These are phyloP conservation scores for Eucalyptus cloeziana DNA, from an alignment of 345 rosid genomes.

Conservation along the genomic window DNA sequence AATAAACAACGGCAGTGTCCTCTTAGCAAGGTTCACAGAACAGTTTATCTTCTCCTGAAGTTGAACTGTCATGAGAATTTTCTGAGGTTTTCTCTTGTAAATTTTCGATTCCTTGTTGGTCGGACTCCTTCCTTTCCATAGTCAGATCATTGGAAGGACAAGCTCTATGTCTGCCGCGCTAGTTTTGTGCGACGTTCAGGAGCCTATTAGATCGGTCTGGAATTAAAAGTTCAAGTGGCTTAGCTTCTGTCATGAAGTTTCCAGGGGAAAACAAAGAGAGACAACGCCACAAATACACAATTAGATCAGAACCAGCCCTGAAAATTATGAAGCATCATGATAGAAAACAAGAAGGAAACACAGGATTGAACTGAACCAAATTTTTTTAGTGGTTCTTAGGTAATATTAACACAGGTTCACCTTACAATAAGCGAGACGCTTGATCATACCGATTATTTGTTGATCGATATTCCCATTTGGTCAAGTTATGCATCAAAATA, in stretches of 20 bases:
- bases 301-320: neutral
- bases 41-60: neutral
- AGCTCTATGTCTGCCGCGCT: neutral
- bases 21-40: neutral
- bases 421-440: neutral
- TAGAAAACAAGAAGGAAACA: neutral
- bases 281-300: neutral
- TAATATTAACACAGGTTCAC: neutral
- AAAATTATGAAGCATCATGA: neutral
- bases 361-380: neutral
- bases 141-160: neutral
- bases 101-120: neutral
- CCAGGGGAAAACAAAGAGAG: neutral
- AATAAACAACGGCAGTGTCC: neutral
- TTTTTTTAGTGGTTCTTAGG: neutral
- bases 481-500: neutral
- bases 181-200: neutral
- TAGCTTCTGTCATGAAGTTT: neutral
- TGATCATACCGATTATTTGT: neutral
- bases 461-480: neutral
- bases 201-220: neutral
- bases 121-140: neutral
- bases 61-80: neutral
- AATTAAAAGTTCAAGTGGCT: neutral
- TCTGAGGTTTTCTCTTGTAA: neutral